phyloP scores from a whole-genome alignment of 1,139 yeast genomes.

The Pichia cactophila region DNA sequence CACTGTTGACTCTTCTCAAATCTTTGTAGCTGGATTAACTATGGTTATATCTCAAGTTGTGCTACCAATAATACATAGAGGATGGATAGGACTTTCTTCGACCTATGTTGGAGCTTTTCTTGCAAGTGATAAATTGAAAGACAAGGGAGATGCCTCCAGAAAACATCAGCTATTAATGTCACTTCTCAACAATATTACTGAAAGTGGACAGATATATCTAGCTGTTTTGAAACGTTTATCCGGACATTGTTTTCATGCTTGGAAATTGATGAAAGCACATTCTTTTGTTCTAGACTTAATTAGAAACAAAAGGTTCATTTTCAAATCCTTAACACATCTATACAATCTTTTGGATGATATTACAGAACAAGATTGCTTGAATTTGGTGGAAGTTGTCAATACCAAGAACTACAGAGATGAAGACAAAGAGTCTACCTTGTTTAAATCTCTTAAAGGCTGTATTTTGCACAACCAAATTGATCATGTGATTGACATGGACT shows the following conservation, averaged over 20 bases:
- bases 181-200: slow-evolving; percentile 16
- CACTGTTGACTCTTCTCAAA: slow-evolving; percentile 15
- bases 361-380: slow-evolving; percentile 15
- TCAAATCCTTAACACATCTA: not conserved
- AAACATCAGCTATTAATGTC: not conserved
- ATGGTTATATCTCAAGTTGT: slow-evolving; percentile 21
- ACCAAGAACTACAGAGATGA: slow-evolving; percentile 4
- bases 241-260: slow-evolving; percentile 45
- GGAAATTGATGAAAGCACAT: slow-evolving; percentile 45
- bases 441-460: not conserved
- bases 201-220: slow-evolving; percentile 5
- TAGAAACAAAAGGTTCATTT: slow-evolving; percentile 16
- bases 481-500: not conserved
- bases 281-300: slow-evolving; percentile 35
- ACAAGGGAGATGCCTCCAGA: not conserved
- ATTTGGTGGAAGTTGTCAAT: slow-evolving; percentile 15
- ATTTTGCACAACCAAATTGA: not conserved
- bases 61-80: slow-evolving; percentile 25
- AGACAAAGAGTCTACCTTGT: not conserved
- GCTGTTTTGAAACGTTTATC: slow-evolving; percentile 21
- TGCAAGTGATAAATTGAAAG: slow-evolving; percentile 2
- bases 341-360: slow-evolving; percentile 16
- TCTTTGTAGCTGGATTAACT: slow-evolving; percentile 27
- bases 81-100: slow-evolving; percentile 16
- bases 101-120: slow-evolving; percentile 29